Base-by-base conservation (phyloP, 2,329 filamentous ascomycete genomes). In the Plectosphaerella sp. region DNA sequence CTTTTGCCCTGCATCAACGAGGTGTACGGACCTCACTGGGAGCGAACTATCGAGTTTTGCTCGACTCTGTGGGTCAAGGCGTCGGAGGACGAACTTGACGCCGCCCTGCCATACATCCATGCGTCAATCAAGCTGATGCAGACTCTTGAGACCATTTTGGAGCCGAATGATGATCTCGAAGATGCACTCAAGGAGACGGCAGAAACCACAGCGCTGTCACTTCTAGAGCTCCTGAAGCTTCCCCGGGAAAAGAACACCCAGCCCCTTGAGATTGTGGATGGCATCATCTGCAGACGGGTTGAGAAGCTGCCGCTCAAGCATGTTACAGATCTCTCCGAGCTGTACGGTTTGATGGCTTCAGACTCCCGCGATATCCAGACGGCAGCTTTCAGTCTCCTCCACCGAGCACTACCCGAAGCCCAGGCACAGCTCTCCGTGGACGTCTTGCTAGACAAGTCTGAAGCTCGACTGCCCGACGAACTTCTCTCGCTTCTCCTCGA, bases 21-120 rank as follows among this genome's bases (percentile, higher is more conserved):
- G 46, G 84, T 96, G 1, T 97, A 96, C 61, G 94, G 93, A 1
- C 83, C 88, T 0, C 89, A 96, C 63, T 99, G 94, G 94, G 80
- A 86, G 48, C 80, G 80, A 47, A 69, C 79, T 0, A 69, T 91
- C 16, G 74, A 80, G 35, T 80, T 83, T 48, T 80, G 86, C 54
- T 70, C 78, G 11, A 68, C 71, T 8, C 69, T 84, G 1, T 89
- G 86, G 84, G 70, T 72, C 3, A 72, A 73, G 4, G 75, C 72
- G 1, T 65, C 65, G 11, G 66, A 68, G 2, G 72, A 75, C 7
- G 55, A 67, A 1, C 56, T 73, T 0, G 74, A 83, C 15, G 66
- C 74, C 12, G 73, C 75, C 5, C 62, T 90, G 1, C 81, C 89
- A 0, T 79, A 86, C 24, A 72, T 91, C 0, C 79, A 92, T 62